Evolutionary conservation across 2,329 filamentous ascomycete species (phyloP).

Genomic region (Magnaporthales sp.): DNA sequence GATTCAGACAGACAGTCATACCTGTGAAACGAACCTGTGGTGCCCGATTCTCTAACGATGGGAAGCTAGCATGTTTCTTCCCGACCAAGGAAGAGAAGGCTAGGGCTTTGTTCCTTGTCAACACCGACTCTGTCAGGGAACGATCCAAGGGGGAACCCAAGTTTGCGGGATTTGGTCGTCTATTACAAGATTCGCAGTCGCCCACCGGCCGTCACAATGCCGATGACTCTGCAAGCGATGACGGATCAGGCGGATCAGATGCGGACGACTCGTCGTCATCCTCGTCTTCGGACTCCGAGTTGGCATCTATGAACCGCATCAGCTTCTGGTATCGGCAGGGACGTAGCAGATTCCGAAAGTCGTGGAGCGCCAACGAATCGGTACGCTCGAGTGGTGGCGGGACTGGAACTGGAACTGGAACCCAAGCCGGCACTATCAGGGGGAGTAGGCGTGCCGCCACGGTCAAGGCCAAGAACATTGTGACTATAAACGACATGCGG

Average conservation of each 20-base stretch:
- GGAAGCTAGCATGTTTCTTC: constrained; percentile 59
- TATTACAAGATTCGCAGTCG: constrained; percentile 39
- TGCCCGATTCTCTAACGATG: constrained; percentile 52
- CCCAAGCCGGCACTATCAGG: constrained; percentile 45
- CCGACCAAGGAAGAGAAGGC: constrained; percentile 57
- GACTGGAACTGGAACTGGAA: constrained; percentile 50
- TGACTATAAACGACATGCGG: constrained; percentile 65
- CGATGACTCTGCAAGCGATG: constrained; percentile 41
- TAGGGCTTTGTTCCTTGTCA: constrained; percentile 34
- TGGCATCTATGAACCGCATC: constrained; percentile 52
- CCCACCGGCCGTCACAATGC: constrained; percentile 38
- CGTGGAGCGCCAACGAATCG: constrained; percentile 48
- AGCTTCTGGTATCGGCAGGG: constrained; percentile 47
- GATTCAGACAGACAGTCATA: constrained; percentile 4
- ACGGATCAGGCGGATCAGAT: constrained; percentile 39
- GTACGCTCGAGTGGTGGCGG: constrained; percentile 52
- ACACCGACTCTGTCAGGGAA: constrained; percentile 36
- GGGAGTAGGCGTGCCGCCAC: constrained; percentile 31
- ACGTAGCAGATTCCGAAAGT: constrained; percentile 38
- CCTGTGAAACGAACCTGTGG: constrained; percentile 39
- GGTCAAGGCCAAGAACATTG: constrained; percentile 53
- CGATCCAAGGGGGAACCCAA: constrained; percentile 43
- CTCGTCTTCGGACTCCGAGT: constrained; percentile 52
- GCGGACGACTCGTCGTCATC: constrained; percentile 37
- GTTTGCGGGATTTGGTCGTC: constrained; percentile 48